Conservation (phyloP, 495 filamentous ascomycete species). For the Hypomontagnella monticulosa region DNA sequence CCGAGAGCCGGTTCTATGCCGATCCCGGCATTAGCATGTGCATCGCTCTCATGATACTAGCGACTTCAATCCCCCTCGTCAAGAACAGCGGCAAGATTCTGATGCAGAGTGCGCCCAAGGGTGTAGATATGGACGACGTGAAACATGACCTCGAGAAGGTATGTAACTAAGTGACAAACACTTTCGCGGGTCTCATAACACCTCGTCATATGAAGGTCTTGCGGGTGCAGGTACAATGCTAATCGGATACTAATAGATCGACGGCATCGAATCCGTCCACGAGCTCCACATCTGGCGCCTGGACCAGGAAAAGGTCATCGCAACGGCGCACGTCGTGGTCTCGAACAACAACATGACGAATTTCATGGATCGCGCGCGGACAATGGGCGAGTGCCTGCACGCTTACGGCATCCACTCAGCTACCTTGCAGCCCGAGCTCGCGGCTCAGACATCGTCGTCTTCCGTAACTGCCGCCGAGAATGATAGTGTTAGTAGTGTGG, state of each 20-base stretch:
- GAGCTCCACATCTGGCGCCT: constrained; percentile 96
- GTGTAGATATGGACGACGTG: constrained; percentile 82
- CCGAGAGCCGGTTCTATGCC: constrained; percentile 67
- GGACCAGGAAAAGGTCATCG: constrained; percentile 87
- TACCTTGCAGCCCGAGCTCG: constrained; percentile 87
- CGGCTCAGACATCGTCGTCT: neutral
- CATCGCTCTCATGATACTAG: constrained; percentile 90
- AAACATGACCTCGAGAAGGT: constrained; percentile 82
- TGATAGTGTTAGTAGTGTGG: constrained; percentile 1
- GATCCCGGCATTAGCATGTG: constrained; percentile 85
- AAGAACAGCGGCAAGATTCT: constrained; percentile 90
- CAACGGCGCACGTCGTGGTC: constrained; percentile 85
- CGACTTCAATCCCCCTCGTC: constrained; percentile 84
- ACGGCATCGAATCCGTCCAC: constrained; percentile 83
- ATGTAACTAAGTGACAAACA: constrained; percentile 8
- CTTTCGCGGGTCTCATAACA: neutral
- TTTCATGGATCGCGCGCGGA: constrained; percentile 82
- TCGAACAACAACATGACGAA: constrained; percentile 63
- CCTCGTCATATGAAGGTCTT: neutral
- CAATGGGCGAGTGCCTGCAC: constrained; percentile 83
- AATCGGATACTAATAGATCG: constrained; percentile 57
- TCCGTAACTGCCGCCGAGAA: neutral
- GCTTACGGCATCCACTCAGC: constrained; percentile 92
- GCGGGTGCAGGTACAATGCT: neutral
- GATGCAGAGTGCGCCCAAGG: constrained; percentile 83